phyloP scores from a whole-genome alignment of 495 filamentous ascomycete genomes.

The Penicillium daleae region DNA sequence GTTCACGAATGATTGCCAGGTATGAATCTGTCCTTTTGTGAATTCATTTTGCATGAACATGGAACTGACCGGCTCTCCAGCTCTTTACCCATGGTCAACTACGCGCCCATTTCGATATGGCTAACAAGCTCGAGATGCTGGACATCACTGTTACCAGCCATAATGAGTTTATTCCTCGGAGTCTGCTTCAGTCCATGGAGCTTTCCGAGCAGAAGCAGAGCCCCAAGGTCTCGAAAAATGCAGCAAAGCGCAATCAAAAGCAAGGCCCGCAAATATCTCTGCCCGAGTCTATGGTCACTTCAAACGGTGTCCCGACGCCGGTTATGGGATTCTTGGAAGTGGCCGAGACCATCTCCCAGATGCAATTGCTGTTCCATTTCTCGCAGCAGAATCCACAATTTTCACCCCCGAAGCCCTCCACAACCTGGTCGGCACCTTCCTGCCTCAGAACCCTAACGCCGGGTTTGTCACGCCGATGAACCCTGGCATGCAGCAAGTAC shows the following conservation, averaged over 20 bases:
- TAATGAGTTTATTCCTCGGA: slow-evolving; percentile 70
- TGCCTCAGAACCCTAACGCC: slow-evolving; percentile 37
- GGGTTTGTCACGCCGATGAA: slow-evolving; percentile 42
- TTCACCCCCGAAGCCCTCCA: slow-evolving; percentile 64
- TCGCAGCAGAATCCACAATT: slow-evolving; percentile 61
- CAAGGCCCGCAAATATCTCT: slow-evolving; percentile 58
- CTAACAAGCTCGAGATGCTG: slow-evolving; percentile 73
- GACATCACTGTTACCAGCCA: slow-evolving; percentile 66
- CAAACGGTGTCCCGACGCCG: slow-evolving; percentile 57
- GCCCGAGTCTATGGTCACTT: slow-evolving; percentile 66
- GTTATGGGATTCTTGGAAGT: slow-evolving; percentile 75
- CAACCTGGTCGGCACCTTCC: slow-evolving; percentile 56
- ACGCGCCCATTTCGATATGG: slow-evolving; percentile 65
- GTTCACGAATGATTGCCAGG: slow-evolving; percentile 72
- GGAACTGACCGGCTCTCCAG: slow-evolving; percentile 39
- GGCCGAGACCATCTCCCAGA: slow-evolving; percentile 74
- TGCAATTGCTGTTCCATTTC: slow-evolving; percentile 68
- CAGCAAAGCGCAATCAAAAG: slow-evolving; percentile 58
- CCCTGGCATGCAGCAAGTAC: slow-evolving; percentile 44
- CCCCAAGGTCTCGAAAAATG: slow-evolving; percentile 66
- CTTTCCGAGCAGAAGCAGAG: slow-evolving; percentile 67
- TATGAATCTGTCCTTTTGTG: slow-evolving; percentile 39
- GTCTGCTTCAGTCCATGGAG: slow-evolving; percentile 50
- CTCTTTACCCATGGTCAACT: slow-evolving; percentile 66
- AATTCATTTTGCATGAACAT: not conserved